A percentile compares a stretch with the other conserved stretches of the same genome.
Conservation (phyloP, 371 early-diverging fungal genomes). For the Chytridiales sp. region DNA sequence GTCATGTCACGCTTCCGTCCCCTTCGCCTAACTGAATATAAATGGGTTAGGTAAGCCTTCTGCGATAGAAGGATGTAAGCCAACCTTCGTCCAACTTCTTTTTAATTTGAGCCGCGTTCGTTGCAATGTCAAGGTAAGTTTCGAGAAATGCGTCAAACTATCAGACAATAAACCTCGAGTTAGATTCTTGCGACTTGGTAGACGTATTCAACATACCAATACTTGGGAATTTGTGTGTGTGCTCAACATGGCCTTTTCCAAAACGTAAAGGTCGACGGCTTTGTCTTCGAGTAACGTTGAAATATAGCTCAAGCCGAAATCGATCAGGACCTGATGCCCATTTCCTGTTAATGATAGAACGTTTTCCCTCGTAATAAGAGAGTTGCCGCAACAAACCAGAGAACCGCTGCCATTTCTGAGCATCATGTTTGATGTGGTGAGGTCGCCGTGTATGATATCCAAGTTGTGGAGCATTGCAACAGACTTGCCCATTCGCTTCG, state of each 20-base stretch:
- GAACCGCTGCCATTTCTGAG: slow-evolving; percentile 54
- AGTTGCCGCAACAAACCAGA: slow-evolving; percentile 45
- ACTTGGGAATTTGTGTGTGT: slow-evolving; percentile 79
- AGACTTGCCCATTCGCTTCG: slow-evolving; percentile 57
- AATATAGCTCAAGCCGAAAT: slow-evolving; percentile 95
- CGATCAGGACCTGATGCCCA: slow-evolving; percentile 69
- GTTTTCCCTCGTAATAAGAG: no score
- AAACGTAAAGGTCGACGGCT: slow-evolving; percentile 98
- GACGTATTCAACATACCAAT: slow-evolving; percentile 53
- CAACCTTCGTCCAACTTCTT: slow-evolving; percentile 82
- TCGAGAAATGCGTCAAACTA: slow-evolving; percentile 75
- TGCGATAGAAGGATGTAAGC: neutral
- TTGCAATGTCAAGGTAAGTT: slow-evolving; percentile 57
- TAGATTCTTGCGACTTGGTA: neutral
- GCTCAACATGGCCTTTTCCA: slow-evolving; percentile 92
- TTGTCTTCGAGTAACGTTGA: slow-evolving; percentile 94
- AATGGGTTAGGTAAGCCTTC: neutral
- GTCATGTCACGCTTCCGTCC: slow-evolving; percentile 90
- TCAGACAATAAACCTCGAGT: neutral
- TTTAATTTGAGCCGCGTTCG: slow-evolving; percentile 58
- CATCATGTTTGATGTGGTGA: slow-evolving; percentile 97
- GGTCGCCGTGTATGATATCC: slow-evolving; percentile 95
- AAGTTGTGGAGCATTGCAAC: slow-evolving; percentile 82
- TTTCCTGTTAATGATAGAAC: neutral
- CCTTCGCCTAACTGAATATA: slow-evolving; percentile 70